These are phyloP conservation scores for Globisporangium splendens DNA, from an alignment of 352 stramenopile genomes.

Conservation along the genomic window DNA sequence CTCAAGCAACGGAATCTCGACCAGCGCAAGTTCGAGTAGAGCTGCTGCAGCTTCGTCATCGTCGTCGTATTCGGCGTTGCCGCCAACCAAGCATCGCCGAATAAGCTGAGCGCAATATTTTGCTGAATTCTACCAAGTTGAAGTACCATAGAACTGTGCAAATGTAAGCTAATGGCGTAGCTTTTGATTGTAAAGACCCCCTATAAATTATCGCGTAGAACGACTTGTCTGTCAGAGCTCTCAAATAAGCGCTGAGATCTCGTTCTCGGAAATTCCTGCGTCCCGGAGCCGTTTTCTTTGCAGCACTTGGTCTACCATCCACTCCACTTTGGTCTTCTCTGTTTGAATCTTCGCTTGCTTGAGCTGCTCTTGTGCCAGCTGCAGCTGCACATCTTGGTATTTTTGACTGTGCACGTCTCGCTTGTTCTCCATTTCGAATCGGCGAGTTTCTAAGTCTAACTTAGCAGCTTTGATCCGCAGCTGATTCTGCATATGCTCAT, in stretches of 20 bases:
- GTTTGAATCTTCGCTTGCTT: slow-evolving; percentile 42
- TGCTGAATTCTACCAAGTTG: no score
- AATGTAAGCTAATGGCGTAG: slow-evolving; percentile 10
- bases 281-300: slow-evolving; percentile 50
- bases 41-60: slow-evolving; percentile 19
- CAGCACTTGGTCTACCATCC: slow-evolving; percentile 48
- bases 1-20: slow-evolving; percentile 12
- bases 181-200: not conserved
- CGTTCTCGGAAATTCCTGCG: slow-evolving; percentile 36
- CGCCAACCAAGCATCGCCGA: slow-evolving; percentile 30
- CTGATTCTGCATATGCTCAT: slow-evolving; percentile 38
- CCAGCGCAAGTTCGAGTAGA: slow-evolving; percentile 16
- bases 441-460: slow-evolving; percentile 38
- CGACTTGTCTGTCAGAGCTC: not conserved
- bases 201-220: not conserved
- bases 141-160: no score
- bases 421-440: slow-evolving; percentile 44
- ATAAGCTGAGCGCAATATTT: slow-evolving; percentile 3
- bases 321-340: slow-evolving; percentile 48
- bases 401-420: slow-evolving; percentile 32
- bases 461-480: slow-evolving; percentile 35
- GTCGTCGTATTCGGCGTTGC: slow-evolving; percentile 39
- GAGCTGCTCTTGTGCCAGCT: slow-evolving; percentile 48
- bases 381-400: slow-evolving; percentile 41
- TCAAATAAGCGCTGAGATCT: slow-evolving; percentile 28